Base-by-base conservation (phyloP, 441 rosid genomes). In the Gossypium gossypioides region DNA sequence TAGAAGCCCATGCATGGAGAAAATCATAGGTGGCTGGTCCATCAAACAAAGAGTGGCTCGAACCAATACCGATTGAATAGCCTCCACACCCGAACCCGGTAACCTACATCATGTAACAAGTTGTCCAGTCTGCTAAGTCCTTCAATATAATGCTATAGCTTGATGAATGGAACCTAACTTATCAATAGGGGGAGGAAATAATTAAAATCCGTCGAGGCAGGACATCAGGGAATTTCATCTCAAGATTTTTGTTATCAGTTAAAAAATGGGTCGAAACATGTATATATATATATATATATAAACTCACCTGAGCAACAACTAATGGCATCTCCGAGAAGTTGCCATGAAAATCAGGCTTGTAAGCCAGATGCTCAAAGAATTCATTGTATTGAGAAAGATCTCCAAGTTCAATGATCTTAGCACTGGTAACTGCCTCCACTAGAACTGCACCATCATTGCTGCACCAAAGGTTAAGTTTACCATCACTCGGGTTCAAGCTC, bases 61-160 rank as follows among this genome's bases (percentile, higher is more conserved):
- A 77, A 56, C 92, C 96, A 9, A 85, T 76, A 2, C 91, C 91
- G 32, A 85, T 76, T 8, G 91, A 84, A 63, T 80, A 87, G 10
- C 91, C 84, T 78, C 91, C 94, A 68, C 94, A 89, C 6, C 82
- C 86, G 78, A 89, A 88, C 80, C 37, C 76, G n/a, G 92, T 89
- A 80, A 85, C 89, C 96, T 85, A 75, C 65, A 73, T 22, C 44
- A 8, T 12, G 13, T 13, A 42, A 19, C 6, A 54, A 16, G 4
- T 32, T 18, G 18, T 19, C 21, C 57, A n/a, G 54, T 66, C 13
- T 6, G 12, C 22, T 40, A 1, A 12, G 6, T 19, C 2, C 15
- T 18, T 62, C 62, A 57, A 44, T 10, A 2, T 13, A 44, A 44
- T 44, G 4, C 32, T 27, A 27, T 27, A 27, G 6, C 32, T 27